These are phyloP conservation scores for Tricholomella constricta DNA, from an alignment of 768 basidiomycete genomes.

Conservation along the genomic window DNA sequence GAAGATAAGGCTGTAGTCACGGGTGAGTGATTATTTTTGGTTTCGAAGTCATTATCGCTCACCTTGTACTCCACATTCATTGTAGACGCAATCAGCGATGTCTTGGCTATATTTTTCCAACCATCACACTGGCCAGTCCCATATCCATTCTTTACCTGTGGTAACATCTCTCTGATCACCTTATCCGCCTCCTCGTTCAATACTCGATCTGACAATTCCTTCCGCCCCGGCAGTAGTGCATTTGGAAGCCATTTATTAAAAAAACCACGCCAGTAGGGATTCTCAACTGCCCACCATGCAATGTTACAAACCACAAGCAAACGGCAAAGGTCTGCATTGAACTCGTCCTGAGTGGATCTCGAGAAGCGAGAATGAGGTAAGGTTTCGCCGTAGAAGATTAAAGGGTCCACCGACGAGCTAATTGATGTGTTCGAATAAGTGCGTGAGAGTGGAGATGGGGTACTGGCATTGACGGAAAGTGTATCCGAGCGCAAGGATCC, in stretches of 20 bases:
- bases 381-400: background rate
- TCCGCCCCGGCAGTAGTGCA: slow-evolving; percentile 6
- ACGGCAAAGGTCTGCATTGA: slow-evolving; percentile 5
- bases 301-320: slow-evolving; percentile 6
- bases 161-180: slow-evolving; percentile 17
- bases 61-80: slow-evolving; percentile 27
- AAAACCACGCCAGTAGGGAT: slow-evolving; percentile 1
- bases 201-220: slow-evolving; percentile 11
- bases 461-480: background rate
- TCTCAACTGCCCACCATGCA: slow-evolving; percentile 1
- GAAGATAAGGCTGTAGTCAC: slow-evolving; percentile 16
- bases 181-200: slow-evolving; percentile 6
- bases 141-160: background rate
- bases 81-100: slow-evolving; percentile 23
- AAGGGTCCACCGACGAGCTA: background rate
- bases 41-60: slow-evolving; percentile 3
- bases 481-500: background rate
- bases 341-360: background rate
- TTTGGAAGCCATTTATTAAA: slow-evolving; percentile 4
- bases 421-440: background rate
- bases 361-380: background rate
- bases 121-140: slow-evolving; percentile 32
- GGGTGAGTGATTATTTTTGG: background rate
- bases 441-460: background rate
- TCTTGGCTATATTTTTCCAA: slow-evolving; percentile 31